Percentiles rank a stretch among this genome's conserved stretches.
These are phyloP conservation scores for Diplotaxis tenuifolia DNA, from an alignment of 345 rosid genomes.

Conservation along the genomic window DNA sequence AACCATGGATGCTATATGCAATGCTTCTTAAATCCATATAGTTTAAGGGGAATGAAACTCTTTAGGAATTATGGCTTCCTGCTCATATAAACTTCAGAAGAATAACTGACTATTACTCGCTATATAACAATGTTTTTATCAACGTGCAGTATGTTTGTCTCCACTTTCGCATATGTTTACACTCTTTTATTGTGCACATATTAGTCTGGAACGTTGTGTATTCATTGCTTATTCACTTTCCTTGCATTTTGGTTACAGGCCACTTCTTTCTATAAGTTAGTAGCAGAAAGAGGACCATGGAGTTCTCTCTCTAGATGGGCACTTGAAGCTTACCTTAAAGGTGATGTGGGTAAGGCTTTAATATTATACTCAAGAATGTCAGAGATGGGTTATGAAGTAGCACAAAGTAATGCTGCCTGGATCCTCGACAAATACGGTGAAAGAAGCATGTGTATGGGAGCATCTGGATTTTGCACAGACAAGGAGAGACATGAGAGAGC, in stretches of 20 bases:
- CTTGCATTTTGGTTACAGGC: slow-evolving; percentile 55
- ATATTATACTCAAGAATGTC: slow-evolving; percentile 91
- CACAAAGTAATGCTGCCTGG: slow-evolving; percentile 99
- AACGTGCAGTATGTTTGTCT: not conserved
- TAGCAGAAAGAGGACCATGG: slow-evolving; percentile 99
- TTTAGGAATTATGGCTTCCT: not conserved
- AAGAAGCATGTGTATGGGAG: slow-evolving; percentile 96
- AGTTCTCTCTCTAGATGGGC: slow-evolving; percentile 99
- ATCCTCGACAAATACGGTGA: slow-evolving; percentile 94
- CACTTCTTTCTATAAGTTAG: slow-evolving; percentile 82
- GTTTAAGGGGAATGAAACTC: not conserved
- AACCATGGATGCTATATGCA: not conserved
- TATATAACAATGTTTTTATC: not conserved
- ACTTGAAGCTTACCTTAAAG: slow-evolving; percentile 88
- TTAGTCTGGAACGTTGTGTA: not conserved
- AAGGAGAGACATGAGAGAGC: slow-evolving; percentile 90
- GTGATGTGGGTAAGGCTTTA: slow-evolving; percentile 87
- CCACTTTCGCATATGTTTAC: not conserved
- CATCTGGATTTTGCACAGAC: slow-evolving; percentile 79
- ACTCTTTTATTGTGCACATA: not conserved
- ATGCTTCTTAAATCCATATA: not conserved
- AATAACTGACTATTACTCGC: not conserved
- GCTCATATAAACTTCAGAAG: not conserved
- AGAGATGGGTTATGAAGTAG: slow-evolving; percentile 94
- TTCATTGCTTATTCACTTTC: slow-evolving; percentile 1